Base-by-base conservation (phyloP, 805 yeast species). In the Ogataea nakhonphanomensis region DNA sequence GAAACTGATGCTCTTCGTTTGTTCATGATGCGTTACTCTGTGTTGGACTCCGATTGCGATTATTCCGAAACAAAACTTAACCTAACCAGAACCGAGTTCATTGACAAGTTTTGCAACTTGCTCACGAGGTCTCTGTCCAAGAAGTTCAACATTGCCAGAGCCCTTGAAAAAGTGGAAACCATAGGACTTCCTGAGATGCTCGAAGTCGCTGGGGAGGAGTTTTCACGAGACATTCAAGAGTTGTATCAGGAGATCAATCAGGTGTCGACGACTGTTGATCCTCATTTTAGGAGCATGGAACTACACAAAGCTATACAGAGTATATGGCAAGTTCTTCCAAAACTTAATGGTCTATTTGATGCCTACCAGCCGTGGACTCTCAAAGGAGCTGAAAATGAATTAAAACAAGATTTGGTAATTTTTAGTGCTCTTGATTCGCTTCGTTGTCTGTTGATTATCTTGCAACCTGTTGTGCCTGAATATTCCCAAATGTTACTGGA, bases 61-160 rank as follows among this genome's bases (percentile, higher is more conserved):
- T 93, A 82, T 58, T 74, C 81, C 24, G 85, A 81, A 36, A 71
- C 64, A 11, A 70, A 70, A 29, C 64, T 85, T 40, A 64, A 65
- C 30, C 57, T 59, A 23, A 63, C 79, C 6, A 71, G 95, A 46
- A 79, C 78, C 25, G 76, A 79, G 50, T 67, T 91, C 29, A 79
- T 87, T 41, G 87, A 88, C 44, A 90, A 90, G 58, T 81, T 81
- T 64, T 89, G 93, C 33, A 93, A 91, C 55, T 67, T 90, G 35
- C 69, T 84, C 14, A 75, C 81, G 46, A 70, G 99, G 44, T 74
- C 81, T 25, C 79, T 95, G 39, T 86, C 90, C 1, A 68, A 73
- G 25, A 78, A 80, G 41, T 91, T 91, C 53, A 62, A 72, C 54
- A 67, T 86, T 12, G 55, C 55, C 9, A 58, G 77, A 24, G 74